Conservation (phyloP, 768 basidiomycete species). For the Asterophora lycoperdoides region DNA sequence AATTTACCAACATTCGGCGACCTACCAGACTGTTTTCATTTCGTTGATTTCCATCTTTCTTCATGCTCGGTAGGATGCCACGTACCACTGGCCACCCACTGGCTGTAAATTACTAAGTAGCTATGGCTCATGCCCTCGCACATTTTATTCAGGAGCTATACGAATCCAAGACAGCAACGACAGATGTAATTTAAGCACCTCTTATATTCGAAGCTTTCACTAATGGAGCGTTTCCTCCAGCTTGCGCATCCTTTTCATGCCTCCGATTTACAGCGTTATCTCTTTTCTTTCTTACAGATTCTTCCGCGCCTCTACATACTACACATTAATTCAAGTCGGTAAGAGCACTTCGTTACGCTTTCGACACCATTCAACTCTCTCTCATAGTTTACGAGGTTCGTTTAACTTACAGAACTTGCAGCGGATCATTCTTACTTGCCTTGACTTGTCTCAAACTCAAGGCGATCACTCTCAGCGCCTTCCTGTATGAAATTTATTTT, state of each 20-base stretch:
- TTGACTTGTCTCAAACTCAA: slow-evolving; percentile 27
- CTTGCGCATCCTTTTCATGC: slow-evolving; percentile 82
- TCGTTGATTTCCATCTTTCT: too few relatives aligned
- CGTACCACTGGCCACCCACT: too few relatives aligned
- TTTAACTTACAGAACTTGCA: too few relatives aligned
- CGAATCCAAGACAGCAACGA: slow-evolving; percentile 65
- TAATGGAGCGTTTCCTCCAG: slow-evolving; percentile 27
- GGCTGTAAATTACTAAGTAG: too few relatives aligned
- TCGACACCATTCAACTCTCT: neutral
- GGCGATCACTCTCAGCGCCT: slow-evolving; percentile 82
- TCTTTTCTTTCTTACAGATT: slow-evolving; percentile 85
- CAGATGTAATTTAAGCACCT: slow-evolving; percentile 54
- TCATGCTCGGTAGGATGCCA: too few relatives aligned
- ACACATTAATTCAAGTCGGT: slow-evolving; percentile 44
- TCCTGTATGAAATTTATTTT: slow-evolving; percentile 49
- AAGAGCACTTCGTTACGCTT: slow-evolving; percentile 2
- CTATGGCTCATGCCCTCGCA: too few relatives aligned
- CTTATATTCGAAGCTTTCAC: neutral
- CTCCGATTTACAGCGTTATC: slow-evolving; percentile 72
- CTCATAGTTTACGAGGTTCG: too few relatives aligned
- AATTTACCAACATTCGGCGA: too few relatives aligned
- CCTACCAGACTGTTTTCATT: too few relatives aligned
- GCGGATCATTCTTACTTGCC: neutral
- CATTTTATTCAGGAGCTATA: slow-evolving; percentile 16
- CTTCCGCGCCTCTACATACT: slow-evolving; percentile 67